Evolutionary conservation across 2,329 filamentous ascomycete genomes (phyloP), one percentile per base, ranked within the genome.

Genomic region (Pseudofabraea citricarpa): DNA sequence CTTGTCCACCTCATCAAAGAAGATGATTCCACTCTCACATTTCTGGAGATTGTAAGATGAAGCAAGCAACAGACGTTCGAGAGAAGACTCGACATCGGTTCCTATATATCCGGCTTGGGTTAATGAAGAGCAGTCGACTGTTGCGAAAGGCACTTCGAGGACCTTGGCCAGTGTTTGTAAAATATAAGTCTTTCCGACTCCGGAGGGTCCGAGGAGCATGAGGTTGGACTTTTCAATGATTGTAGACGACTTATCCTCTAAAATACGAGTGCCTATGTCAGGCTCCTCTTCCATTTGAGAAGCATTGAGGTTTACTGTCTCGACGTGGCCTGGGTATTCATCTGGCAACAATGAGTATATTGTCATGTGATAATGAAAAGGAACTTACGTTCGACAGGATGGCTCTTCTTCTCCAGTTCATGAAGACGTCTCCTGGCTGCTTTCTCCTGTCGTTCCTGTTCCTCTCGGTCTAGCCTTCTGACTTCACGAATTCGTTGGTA

Each of bases 101-200:
- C 93, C 93, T 54, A 98, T 96, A 57, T 98, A 98, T 20, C 93
- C 91, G 4, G 91, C 91, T 67, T 96, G 91, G 0, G 91, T 97
- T 51, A 97, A 90, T 5, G 90, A 87, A 40, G 93, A 96, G 64
- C 91, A 97, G 65, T 97, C 91, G 48, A 88, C 91, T 65, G 95
- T 95, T 49, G 87, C 90, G 59, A 96, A 95, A 0, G 93, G 93
- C 0, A 97, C 90, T 48, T 93, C 91, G n/a, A 98, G 77, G 41
- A 93, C 85, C 58, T 90, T 85, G 54, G 91, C 93, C 29, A 97
- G 70, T 0, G 91, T 97, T 65, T 40, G 64, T 36, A 90, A 78
- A 68, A 98, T 97, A 49, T 97, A 82, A 0, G 93, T 98, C 69
- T 98, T 98, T 12, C 93, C 93, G 5, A 96, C 90, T 2, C 93